Evolutionary conservation across 257 asterid genomes (phyloP).

Genomic region (Solanum boliviense): DNA sequence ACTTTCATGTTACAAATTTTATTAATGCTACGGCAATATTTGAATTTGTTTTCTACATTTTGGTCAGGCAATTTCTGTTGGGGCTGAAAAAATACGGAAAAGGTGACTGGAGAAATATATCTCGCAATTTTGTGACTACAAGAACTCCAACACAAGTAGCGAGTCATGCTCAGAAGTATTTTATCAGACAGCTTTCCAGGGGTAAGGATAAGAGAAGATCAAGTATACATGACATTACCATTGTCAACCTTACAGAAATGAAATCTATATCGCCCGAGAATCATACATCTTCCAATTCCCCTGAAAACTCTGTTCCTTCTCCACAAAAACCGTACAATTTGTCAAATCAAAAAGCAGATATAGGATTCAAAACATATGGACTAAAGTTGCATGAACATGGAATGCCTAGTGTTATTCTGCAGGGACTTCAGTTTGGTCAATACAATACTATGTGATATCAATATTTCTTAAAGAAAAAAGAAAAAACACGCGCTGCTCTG

Average conservation of each 20-base stretch:
- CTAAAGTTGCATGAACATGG: neutral
- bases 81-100: slow-evolving; percentile 89
- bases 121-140: slow-evolving; percentile 70
- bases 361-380: slow-evolving; percentile 25
- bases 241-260: slow-evolving; percentile 34
- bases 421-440: slow-evolving; percentile 32
- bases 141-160: slow-evolving; percentile 95
- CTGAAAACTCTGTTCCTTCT: slow-evolving; percentile 19
- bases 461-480: slow-evolving; percentile 3
- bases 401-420: slow-evolving; percentile 18
- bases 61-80: slow-evolving; percentile 61
- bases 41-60: neutral
- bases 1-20: neutral
- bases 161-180: slow-evolving; percentile 92
- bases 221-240: slow-evolving; percentile 88
- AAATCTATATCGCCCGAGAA: slow-evolving; percentile 28
- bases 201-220: slow-evolving; percentile 90
- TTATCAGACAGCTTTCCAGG: slow-evolving; percentile 75
- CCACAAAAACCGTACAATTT: slow-evolving; percentile 12
- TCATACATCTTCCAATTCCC: slow-evolving; percentile 6
- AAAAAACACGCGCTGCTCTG: neutral
- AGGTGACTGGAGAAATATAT: slow-evolving; percentile 93
- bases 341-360: slow-evolving; percentile 22
- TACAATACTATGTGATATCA: slow-evolving; percentile 9
- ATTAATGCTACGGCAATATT: neutral